Evolutionary conservation across 352 stramenopile genomes (phyloP), one percentile per base, ranked within the genome.

Genomic region (Saprolegnia diclina): DNA sequence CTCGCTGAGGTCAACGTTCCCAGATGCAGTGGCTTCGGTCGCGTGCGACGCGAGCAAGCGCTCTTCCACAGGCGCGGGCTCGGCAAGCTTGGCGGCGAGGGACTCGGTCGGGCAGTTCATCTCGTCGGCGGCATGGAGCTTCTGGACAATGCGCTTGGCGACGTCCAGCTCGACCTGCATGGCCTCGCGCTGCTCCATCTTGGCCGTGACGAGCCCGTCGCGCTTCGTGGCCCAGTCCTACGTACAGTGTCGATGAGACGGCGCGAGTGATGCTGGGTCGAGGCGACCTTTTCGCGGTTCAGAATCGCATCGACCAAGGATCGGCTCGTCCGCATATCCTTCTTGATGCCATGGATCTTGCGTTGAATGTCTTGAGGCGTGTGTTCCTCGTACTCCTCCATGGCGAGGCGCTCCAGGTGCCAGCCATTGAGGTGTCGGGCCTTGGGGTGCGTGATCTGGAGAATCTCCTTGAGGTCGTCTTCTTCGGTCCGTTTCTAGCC

Each of bases 391-490:
- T 57, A 69, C 44, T 69, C 63, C 11, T 52, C 63, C 13, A 69
- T 24, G 11, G 63, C 63, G 10, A 69, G 45, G 6, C 63, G 63
- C 45, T 69, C 63, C 21, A 69, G 50, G 24, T 69, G 63, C 63
- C 63, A 69, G 18, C 63, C 63, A 46, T 69, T 69, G 29, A 69
- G 54, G 29, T 69, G 63, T 5, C 53, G 63, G 29, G 63, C 63
- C 37, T 69, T 69, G 13, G 63, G 63, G 26, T 69, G 63, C 21
- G 63, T 69, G n/a, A 69, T 42, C 52, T 69, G 63, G 10, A 69
- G 21, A 29, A 69, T 69, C 26, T 69, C 63, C 42, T 61, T 61
- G 29, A 69, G 35, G 22, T 69, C 63, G 53, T 69, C 63, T 13
- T 57, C 63, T 11, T 61, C 11, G 3, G 63, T 69, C 40, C 63